phyloP scores from a whole-genome alignment of 352 stramenopile species.

The Globisporangium yorkense region DNA sequence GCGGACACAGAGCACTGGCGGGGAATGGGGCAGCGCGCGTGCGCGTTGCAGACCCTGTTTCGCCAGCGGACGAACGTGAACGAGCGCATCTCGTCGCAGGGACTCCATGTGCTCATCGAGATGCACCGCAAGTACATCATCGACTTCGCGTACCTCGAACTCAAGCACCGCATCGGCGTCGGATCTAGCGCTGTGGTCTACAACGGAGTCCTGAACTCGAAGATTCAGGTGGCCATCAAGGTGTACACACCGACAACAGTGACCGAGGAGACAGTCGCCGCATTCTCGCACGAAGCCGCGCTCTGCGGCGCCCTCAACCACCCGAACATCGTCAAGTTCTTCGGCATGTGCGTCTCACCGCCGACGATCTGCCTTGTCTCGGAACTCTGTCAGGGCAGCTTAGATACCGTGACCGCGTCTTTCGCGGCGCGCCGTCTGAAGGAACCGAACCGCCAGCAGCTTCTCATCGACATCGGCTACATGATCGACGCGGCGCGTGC shows the following conservation, averaged over 20 bases:
- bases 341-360: conserved; percentile 70
- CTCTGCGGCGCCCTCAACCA: conserved; percentile 26
- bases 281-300: conserved; percentile 41
- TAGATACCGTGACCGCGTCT: conserved; percentile 18
- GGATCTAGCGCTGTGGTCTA: conserved; percentile 41
- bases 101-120: conserved; percentile 44
- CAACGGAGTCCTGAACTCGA: conserved; percentile 26
- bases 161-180: conserved; percentile 33
- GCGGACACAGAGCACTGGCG: conserved; percentile 76
- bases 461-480: conserved; percentile 29
- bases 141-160: conserved; percentile 44
- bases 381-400: conserved; percentile 42
- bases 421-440: conserved; percentile 10
- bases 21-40: conserved; percentile 50
- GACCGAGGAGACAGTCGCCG: conserved; percentile 30
- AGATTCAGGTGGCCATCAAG: conserved; percentile 43
- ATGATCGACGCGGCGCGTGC: conserved; percentile 40
- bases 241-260: conserved; percentile 55
- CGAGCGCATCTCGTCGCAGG: conserved; percentile 34
- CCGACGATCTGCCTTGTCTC: conserved; percentile 48
- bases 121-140: conserved; percentile 42
- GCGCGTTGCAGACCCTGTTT: conserved; percentile 24
- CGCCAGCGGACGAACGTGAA: conserved; percentile 21
- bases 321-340: conserved; percentile 81
- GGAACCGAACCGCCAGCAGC: conserved; percentile 16